Evolutionary conservation across 2,329 filamentous ascomycete genomes (phyloP), one percentile per base, ranked within the genome.

Genomic region (Talaromyces amestolkiae): DNA sequence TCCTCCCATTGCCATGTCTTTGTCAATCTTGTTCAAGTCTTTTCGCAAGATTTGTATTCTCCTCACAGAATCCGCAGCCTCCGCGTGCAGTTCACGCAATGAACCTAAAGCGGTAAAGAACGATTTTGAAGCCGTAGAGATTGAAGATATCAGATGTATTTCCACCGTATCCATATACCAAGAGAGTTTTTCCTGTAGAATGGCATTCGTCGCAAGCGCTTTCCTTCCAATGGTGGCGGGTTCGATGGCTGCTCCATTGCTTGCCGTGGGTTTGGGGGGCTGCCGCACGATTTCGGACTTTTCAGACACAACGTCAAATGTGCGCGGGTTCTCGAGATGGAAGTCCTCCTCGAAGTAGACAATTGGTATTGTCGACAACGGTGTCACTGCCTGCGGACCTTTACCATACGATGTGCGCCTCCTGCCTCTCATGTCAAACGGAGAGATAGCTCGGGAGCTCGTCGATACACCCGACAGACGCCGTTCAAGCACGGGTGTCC

Each of bases 131-230:
- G 95, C 95, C 0, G 91, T 93, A 2, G 94, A 98, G 68, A 99
- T 99, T 0, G 93, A 97, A 37, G 92, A 92, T 71, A 99, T 97
- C 8, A 99, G 83, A 75, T 99, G 95, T 63, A 99, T 92, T 76
- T 99, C 95, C 24, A 99, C 93, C 0, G 95, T 99, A 76, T 99
- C 95, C 93, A 99, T 97, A 77, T 99, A 99, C 95, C 95, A 99
- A 0, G 95, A 98, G 13, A 99, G 83, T 78, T 99, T 99, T 78
- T 99, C 95, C 76, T 99, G 95, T 41, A 99, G 78, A 66, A 99
- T 99, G 0, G 95, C 95, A 78, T 99, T 99, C 0, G 93, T 97
- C 8, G 94, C 94, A 33, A 99, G 82, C 1, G 92, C 91, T 76
- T 97, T 98, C 67, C 94, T 87, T 9, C 83, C 83, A 13, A 80